phyloP scores from a whole-genome alignment of 1,284 basidiomycete species.

The Phaffia rhodozyma region DNA sequence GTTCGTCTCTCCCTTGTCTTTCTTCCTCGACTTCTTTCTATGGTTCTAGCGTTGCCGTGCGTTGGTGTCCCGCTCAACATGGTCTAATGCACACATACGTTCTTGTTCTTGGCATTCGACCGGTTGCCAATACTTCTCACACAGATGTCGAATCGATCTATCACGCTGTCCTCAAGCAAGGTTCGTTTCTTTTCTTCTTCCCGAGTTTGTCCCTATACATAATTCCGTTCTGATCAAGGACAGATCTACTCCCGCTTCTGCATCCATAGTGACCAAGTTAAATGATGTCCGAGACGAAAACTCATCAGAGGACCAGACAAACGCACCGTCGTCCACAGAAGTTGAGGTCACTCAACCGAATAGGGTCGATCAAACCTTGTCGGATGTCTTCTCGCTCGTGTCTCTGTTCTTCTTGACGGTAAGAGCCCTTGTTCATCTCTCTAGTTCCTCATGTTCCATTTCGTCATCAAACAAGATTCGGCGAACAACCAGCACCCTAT shows the following conservation, averaged over 20 bases:
- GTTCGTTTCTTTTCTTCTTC: conserved; percentile 37
- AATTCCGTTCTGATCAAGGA: conserved; percentile 1
- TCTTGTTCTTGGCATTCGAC: conserved; percentile 73
- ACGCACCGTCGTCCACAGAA: conserved; percentile 28
- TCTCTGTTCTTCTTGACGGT: conserved; percentile 79
- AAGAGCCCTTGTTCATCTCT: neutral
- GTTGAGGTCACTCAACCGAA: conserved; percentile 57
- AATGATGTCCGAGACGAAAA: conserved; percentile 72
- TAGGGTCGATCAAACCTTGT: conserved; percentile 78
- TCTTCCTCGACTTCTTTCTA: conserved; percentile 5
- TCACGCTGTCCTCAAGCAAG: conserved; percentile 87
- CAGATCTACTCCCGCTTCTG: conserved; percentile 2
- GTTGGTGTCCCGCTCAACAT: neutral
- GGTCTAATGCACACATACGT: conserved; percentile 1
- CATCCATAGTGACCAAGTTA: conserved; percentile 62
- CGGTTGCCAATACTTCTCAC: conserved; percentile 70
- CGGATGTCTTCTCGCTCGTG: conserved; percentile 82
- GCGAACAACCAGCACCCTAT: neutral
- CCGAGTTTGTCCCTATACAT: neutral
- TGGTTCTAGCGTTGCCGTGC: neutral
- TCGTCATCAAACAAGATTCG: neutral
- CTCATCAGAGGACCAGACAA: conserved; percentile 2
- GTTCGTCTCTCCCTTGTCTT: conserved; percentile 18
- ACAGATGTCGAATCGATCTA: conserved; percentile 90
- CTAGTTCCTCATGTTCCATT: no score